Percentiles rank a stretch among this genome's conserved stretches.
phyloP scores from a whole-genome alignment of 208 protist genomes.

The Perkinsela sp. region DNA sequence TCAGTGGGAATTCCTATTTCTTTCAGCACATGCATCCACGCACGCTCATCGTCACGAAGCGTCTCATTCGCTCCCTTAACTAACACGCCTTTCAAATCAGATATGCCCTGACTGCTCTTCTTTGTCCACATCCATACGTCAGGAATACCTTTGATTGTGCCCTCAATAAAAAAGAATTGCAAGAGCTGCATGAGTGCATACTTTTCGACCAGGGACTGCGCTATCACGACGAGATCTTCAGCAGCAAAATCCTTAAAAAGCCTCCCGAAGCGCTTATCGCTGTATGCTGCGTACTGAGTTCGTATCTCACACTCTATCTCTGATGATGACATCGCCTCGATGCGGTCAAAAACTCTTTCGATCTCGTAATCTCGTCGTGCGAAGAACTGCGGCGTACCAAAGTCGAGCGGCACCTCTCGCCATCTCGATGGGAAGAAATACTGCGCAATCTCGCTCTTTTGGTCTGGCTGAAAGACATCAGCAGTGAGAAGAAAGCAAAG shows the following conservation, averaged over 20 bases:
- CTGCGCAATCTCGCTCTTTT: neutral
- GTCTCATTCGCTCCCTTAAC: neutral
- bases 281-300: neutral
- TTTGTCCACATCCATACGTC: neutral
- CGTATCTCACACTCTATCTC: neutral
- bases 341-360: neutral
- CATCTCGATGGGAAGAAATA: neutral
- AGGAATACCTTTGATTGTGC: neutral
- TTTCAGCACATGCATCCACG: neutral
- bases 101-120: neutral
- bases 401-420: neutral
- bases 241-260: neutral
- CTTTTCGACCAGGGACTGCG: neutral
- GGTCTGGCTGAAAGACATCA: neutral
- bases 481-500: neutral
- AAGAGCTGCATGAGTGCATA: neutral
- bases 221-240: neutral
- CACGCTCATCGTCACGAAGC: neutral
- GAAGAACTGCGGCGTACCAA: neutral
- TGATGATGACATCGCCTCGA: neutral
- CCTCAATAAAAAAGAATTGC: neutral
- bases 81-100: neutral
- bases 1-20: neutral
- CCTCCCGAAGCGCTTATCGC: neutral
- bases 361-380: neutral